Evolutionary conservation across 495 filamentous ascomycete genomes (phyloP), one percentile per base, ranked within the genome.

Genomic region (Xylaria longipes): DNA sequence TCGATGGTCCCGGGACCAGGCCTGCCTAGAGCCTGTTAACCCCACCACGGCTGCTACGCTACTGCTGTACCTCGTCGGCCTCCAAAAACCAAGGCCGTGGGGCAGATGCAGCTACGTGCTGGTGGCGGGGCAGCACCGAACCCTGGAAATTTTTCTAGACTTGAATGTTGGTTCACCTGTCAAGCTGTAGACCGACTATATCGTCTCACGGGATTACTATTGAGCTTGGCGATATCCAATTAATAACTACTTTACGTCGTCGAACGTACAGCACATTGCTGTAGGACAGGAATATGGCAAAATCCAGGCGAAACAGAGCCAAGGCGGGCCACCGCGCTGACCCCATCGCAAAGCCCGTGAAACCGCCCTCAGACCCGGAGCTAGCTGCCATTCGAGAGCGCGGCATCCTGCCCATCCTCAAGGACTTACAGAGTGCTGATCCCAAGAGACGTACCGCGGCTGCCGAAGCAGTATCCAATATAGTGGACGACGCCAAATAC

Each of bases 391-490:
- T 91, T 41, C 82, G 88, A 25, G 87, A 90, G 65, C 77, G 82
- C 75, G 84, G 80, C 71, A 88, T 91, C 72, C 75, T 90, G 56
- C 89, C 89, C 22, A 82, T 88, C 5, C 71, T 91, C 33, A 86
- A 83, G 68, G 83, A 88, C 68, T 78, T 91, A 12, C 80, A 87
- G 71, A 88, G 86, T 74, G 68, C 83, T 60, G 85, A 89, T n/a
- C 73, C 85, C 4, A 89, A 87, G 72, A 82, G 79, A 11, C 80
- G 88, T 68, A 84, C 84, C 6, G 73, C 81, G 12, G 89, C 89
- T 12, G 85, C 88, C 5, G 75, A 76, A 50, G 86, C 87, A 33
- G 85, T 90, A 43, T 81, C 84, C 48, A 89, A 88, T 74, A 87
- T 91, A 17, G 83, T 90, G 45, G 84, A 89, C 43, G 87, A 91